Conservation (phyloP, 257 asterid genomes). For the Petrea volubilis region DNA sequence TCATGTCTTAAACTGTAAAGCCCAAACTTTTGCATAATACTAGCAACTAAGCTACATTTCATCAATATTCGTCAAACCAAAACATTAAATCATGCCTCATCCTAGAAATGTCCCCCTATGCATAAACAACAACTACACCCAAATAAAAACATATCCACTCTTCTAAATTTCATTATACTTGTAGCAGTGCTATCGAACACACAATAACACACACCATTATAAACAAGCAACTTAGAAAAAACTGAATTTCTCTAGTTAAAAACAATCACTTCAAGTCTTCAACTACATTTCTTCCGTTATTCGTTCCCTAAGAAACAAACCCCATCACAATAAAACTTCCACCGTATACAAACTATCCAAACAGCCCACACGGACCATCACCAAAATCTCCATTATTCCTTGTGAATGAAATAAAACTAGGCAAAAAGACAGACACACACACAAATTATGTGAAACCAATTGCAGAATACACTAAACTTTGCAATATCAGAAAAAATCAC, state of each 20-base stretch:
- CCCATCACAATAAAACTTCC: neutral
- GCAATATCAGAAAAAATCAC: neutral
- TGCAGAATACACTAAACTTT: neutral
- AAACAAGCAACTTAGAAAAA: neutral
- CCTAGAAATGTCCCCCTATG: neutral
- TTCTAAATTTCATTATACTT: neutral
- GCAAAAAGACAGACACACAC: neutral
- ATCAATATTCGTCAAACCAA: neutral
- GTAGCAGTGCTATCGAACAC: neutral
- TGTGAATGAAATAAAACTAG: neutral
- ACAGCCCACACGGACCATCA: neutral
- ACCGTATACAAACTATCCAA: neutral
- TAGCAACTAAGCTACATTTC: neutral
- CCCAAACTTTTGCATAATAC: too few species aligned
- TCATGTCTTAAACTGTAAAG: too few species aligned
- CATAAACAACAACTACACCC: too few species aligned
- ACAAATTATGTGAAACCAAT: too few species aligned
- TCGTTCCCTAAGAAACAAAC: conserved; percentile 2
- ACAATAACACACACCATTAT: neutral
- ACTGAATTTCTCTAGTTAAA: neutral
- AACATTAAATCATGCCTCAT: neutral
- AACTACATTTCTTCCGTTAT: neutral
- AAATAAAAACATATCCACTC: neutral
- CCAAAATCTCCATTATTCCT: neutral
- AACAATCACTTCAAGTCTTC: neutral